phyloP scores from a whole-genome alignment of 257 asterid genomes.

The Solanum appendiculatum region DNA sequence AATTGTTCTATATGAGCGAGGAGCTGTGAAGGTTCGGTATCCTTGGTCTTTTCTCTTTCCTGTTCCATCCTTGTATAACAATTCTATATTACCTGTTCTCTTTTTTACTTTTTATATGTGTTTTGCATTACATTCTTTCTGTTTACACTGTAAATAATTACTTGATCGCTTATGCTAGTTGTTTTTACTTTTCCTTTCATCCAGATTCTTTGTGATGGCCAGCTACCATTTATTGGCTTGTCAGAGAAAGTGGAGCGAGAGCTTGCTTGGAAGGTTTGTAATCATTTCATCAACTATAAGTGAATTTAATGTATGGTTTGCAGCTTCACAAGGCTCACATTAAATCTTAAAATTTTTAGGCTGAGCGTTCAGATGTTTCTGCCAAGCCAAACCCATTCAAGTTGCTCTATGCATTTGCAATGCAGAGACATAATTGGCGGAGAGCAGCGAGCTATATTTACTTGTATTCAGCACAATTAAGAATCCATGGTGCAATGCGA shows the following conservation, averaged over 20 bases:
- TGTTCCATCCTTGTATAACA: not conserved
- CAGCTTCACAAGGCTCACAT: not conserved
- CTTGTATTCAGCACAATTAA: conserved; percentile 54
- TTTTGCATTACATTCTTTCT: not conserved
- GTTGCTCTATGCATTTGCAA: conserved; percentile 84
- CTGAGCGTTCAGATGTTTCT: conserved; percentile 81
- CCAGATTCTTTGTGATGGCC: conserved; percentile 89
- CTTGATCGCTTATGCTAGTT: not conserved
- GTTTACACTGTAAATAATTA: conserved; percentile 2
- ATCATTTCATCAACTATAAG: not conserved
- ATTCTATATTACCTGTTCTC: not conserved
- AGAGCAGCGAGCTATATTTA: conserved; percentile 81
- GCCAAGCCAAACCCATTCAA: conserved; percentile 81
- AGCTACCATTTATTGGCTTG: conserved; percentile 86
- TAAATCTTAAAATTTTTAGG: conserved; percentile 37
- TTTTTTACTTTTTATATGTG: not conserved
- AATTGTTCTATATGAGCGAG: conserved; percentile 85
- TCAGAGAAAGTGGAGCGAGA: conserved; percentile 83
- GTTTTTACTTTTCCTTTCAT: conserved; percentile 13
- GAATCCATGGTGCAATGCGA: conserved; percentile 51
- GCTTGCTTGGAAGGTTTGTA: conserved; percentile 90
- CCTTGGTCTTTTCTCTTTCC: conserved; percentile 3
- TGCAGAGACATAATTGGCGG: conserved; percentile 91
- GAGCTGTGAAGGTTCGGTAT: conserved; percentile 64
- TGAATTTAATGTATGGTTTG: not conserved